Conservation (phyloP, 768 basidiomycete species). For the Rhodotorula babjevae region DNA sequence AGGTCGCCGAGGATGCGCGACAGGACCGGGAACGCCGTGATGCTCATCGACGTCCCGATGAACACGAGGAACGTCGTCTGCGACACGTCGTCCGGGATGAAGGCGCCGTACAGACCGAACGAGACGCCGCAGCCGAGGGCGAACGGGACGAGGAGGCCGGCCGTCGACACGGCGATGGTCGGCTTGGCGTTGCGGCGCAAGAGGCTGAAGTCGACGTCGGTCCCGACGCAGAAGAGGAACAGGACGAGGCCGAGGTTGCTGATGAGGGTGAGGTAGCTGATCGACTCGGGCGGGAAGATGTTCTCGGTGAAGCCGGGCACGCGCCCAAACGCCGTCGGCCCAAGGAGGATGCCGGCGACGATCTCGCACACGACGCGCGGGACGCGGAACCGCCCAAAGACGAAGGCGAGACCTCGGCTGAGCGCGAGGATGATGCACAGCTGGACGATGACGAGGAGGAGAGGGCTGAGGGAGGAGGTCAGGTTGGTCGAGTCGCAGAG, state of each 20-base stretch:
- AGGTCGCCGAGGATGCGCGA: slow-evolving; percentile 68
- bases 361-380: slow-evolving; percentile 67
- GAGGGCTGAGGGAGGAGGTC: slow-evolving; percentile 21
- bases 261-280: slow-evolving; percentile 49
- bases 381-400: slow-evolving; percentile 67
- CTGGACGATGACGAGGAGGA: slow-evolving; percentile 43
- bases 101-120: slow-evolving; percentile 68
- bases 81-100: slow-evolving; percentile 54
- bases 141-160: slow-evolving; percentile 71
- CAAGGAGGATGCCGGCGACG: slow-evolving; percentile 63
- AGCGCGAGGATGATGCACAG: slow-evolving; percentile 64
- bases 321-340: slow-evolving; percentile 55
- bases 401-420: slow-evolving; percentile 65
- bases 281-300: slow-evolving; percentile 70
- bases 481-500: no score
- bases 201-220: slow-evolving; percentile 72
- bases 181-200: slow-evolving; percentile 61
- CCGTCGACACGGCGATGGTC: slow-evolving; percentile 59
- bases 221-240: slow-evolving; percentile 64
- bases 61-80: slow-evolving; percentile 71
- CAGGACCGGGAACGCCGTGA: slow-evolving; percentile 59
- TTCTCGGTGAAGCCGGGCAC: slow-evolving; percentile 74
- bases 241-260: slow-evolving; percentile 40
- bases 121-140: slow-evolving; percentile 71
- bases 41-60: slow-evolving; percentile 70